These are phyloP conservation scores for Wickerhamomyces mucosus DNA, from an alignment of 805 yeast genomes.

Conservation along the genomic window DNA sequence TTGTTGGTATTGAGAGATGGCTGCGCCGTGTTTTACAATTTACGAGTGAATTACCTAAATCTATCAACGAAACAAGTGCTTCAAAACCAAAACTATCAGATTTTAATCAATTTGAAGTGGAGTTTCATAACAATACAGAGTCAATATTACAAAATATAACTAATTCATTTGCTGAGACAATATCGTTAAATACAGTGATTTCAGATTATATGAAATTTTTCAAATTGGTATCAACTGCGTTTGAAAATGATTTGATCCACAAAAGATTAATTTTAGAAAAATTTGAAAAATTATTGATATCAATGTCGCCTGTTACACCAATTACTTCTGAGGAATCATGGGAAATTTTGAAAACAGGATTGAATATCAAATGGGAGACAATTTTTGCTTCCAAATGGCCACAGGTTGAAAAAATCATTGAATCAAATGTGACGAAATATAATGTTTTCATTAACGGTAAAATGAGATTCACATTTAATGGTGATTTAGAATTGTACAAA, in stretches of 20 bases:
- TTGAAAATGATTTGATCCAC: slow-evolving; percentile 28
- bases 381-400: slow-evolving; percentile 67
- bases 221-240: slow-evolving; percentile 32
- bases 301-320: slow-evolving; percentile 77
- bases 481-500: slow-evolving; percentile 26
- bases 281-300: slow-evolving; percentile 44
- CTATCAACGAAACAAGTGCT: too few relatives aligned
- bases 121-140: slow-evolving; percentile 50
- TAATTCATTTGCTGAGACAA: slow-evolving; percentile 44
- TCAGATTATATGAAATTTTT: slow-evolving; percentile 87
- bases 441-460: slow-evolving; percentile 71
- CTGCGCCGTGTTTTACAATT: slow-evolving; percentile 41
- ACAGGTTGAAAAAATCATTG: slow-evolving; percentile 24
- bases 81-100: too few relatives aligned
- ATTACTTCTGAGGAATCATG: slow-evolving; percentile 76
- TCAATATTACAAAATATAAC: slow-evolving; percentile 39
- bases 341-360: slow-evolving; percentile 31
- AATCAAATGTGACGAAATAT: slow-evolving; percentile 31
- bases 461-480: slow-evolving; percentile 39
- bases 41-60: slow-evolving; percentile 11
- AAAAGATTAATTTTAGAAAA: slow-evolving; percentile 36
- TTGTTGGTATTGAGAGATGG: slow-evolving; percentile 87
- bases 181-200: slow-evolving; percentile 74
- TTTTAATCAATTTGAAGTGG: slow-evolving; percentile 35
- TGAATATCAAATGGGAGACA: slow-evolving; percentile 32